These are phyloP conservation scores for Meripilus lineatus DNA, from an alignment of 1,284 basidiomycete species.

Conservation along the genomic window DNA sequence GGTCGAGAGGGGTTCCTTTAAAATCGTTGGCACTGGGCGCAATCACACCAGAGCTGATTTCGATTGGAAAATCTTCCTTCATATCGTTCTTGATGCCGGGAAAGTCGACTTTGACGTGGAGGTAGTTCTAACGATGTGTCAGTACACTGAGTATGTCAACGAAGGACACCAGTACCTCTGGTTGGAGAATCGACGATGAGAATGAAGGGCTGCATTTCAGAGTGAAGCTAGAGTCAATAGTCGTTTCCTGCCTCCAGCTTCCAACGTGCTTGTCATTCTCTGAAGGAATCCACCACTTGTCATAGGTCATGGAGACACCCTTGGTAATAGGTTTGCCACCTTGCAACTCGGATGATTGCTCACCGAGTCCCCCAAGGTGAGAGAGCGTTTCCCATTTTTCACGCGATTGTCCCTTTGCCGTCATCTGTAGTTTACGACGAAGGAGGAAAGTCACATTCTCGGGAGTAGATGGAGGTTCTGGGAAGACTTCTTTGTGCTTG, in stretches of 20 bases:
- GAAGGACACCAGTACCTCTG: too few relatives aligned
- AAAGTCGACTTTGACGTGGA: too few relatives aligned
- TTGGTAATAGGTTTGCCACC: neutral
- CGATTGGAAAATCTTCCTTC: too few relatives aligned
- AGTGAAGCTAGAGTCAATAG: neutral
- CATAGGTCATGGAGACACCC: neutral
- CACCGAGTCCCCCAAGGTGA: neutral
- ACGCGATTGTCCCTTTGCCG: neutral
- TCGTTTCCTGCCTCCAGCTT: conserved; percentile 1
- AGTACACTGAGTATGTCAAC: too few relatives aligned
- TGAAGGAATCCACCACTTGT: conserved; percentile 1
- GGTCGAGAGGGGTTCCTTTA: too few relatives aligned
- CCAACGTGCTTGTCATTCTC: neutral
- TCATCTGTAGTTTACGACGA: neutral
- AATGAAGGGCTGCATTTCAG: neutral
- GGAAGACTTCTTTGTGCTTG: neutral
- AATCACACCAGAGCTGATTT: too few relatives aligned
- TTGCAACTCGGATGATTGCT: too few relatives aligned
- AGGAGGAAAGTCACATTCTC: neutral
- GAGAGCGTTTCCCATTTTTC: neutral
- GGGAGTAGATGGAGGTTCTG: neutral
- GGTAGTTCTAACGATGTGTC: too few relatives aligned
- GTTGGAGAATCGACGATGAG: too few relatives aligned
- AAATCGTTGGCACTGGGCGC: too few relatives aligned
- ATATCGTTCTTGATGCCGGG: too few relatives aligned